Evolutionary conservation across 768 basidiomycete species (phyloP).

Genomic region (Roridomyces roridus): DNA sequence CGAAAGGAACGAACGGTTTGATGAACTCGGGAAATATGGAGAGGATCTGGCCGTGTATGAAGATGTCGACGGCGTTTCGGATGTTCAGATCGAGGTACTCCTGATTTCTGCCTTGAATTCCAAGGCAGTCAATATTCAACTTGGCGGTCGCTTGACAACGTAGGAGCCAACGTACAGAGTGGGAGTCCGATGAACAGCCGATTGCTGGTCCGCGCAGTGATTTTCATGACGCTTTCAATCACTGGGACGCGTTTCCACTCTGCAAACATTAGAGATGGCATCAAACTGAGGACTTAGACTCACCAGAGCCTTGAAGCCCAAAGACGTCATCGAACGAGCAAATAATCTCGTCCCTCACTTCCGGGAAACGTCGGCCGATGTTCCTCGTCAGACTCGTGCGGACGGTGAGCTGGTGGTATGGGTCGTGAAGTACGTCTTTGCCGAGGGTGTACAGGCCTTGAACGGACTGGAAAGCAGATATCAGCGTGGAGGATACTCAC

Average conservation of each 20-base stretch:
- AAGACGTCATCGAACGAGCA: neutral
- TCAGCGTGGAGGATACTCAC: neutral
- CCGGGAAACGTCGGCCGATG: neutral
- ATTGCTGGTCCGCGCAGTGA: conserved; percentile 2
- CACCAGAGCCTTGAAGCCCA: neutral
- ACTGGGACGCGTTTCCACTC: neutral
- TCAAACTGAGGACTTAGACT: neutral
- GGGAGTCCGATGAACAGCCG: conserved; percentile 7
- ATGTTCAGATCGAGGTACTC: conserved; percentile 32
- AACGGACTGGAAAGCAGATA: neutral
- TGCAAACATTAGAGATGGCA: neutral
- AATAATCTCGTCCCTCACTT: neutral
- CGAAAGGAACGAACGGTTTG: conserved; percentile 46
- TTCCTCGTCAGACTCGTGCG: neutral
- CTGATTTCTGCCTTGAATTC: neutral
- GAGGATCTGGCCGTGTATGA: conserved; percentile 36
- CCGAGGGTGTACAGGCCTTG: conserved; percentile 2
- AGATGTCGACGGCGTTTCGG: conserved; percentile 42
- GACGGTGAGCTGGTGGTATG: neutral
- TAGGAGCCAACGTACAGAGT: neutral
- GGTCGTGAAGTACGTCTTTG: neutral
- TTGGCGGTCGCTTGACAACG: too few relatives aligned
- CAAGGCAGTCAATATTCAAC: neutral
- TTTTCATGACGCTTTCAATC: neutral
- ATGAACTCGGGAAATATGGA: conserved; percentile 46